Base-by-base conservation (phyloP, 2,329 filamentous ascomycete genomes). In the Colletotrichum aenigma region DNA sequence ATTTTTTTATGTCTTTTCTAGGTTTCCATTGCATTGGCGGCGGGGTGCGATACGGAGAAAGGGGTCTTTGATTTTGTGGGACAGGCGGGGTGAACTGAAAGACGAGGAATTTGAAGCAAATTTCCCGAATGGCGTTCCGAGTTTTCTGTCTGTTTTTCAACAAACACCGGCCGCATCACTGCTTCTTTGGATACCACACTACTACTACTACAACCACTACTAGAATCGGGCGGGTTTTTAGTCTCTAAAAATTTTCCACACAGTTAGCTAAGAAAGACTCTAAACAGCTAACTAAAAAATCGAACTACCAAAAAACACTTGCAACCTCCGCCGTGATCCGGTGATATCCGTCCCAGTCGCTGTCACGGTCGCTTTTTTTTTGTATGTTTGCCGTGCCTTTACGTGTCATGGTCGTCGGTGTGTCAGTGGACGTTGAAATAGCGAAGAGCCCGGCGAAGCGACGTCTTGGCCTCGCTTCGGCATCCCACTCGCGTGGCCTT, bases 151-250 rank as follows among this genome's bases (percentile, higher is more conserved):
- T 56, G 43, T 28, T 21, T 26, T 8, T 28, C 18, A 62, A n/a
- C 30, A 72, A 58, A 71, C 61, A 56, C 38, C 61, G 52, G 62
- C 55, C 16, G 72, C 72, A 75, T 67, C 55, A 56, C 61, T 72
- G 70, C 68, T 60, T 56, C 28, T 26, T 43, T 68, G 30, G 66
- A 75, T 66, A 75, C 52, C 36, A 71, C 21, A 48, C 58, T 52
- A 48, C 5, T 48, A 21, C 38, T 43, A 21, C 43, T 21, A 52
- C n/a, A 52, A 52, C 43, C 43, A 52, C 68, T 52, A 56, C 38
- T 71, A 71, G 55, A 75, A 9, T 38, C 36, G 28, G 72, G 58
- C 34, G 18, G 55, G 26, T 28, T 32, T 60, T 60, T 32, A n/a
- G n/a, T 60, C 30, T 32, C 30, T n/a, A 62, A 70, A 70, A 38